Base-by-base conservation (phyloP, 805 yeast species). In the Cephaloascus albidus region DNA sequence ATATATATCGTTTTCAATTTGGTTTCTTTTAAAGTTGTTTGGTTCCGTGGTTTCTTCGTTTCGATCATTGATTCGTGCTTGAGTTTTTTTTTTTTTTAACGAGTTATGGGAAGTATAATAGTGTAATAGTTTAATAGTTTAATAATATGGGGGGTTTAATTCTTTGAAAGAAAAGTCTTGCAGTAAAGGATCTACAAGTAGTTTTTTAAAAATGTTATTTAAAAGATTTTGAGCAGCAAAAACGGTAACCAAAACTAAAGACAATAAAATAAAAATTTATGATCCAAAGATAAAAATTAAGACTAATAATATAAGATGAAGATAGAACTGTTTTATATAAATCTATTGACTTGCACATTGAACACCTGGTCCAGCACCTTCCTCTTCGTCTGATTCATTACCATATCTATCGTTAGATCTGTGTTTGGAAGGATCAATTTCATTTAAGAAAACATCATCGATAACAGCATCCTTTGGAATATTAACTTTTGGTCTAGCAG, bases 371-470 rank as follows among this genome's bases (percentile, higher is more conserved):
- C 45, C 50, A 8, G 15, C 65, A 40, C 66, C 70, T 48, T 65
- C 71, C 47, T 68, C 73, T 15, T 67, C 72, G 38, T 64, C 69
- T 14, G 65, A 60, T 46, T 65, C 68, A 45, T 70, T 60, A 39
- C 65, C 65, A 50, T 61, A 65, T 51, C 64, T 59, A 33, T 55
- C 54, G 40, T 60, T 57, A 49, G 61, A 40, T 44, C 60, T 64
- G 49, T 83, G 82, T 64, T 74, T 75, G 50, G 71, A 51, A 36
- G 85, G 81, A 53, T 81, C 88, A 45, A 75, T 76, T 35, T 79
- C 88, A 34, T 71, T 67, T 54, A 87, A 62, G 20, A 78, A 76
- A 53, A 84, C 84, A 45, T 89, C 97, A 49, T 88, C 97, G 45
- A 85, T 78, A 45, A 74, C 78, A 37, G 81, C 88, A 48, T 72